These are phyloP conservation scores for Boletus sp. DNA, from an alignment of 768 basidiomycete species.

Conservation along the genomic window DNA sequence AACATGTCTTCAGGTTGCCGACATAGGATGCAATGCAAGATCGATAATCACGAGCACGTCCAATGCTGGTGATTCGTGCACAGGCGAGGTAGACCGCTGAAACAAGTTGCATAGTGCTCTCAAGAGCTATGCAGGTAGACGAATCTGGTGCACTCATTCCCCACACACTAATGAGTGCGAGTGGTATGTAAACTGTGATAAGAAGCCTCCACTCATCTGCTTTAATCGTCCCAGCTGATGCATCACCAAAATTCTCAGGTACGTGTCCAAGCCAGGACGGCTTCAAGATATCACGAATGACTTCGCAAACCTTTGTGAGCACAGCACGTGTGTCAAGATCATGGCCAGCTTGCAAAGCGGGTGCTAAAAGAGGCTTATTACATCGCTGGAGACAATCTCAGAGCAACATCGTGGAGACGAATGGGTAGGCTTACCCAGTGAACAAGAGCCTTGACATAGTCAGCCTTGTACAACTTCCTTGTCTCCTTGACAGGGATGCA, in stretches of 20 bases:
- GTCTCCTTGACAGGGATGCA: neutral
- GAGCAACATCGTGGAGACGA: neutral
- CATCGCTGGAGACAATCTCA: neutral
- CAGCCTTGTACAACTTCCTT: neutral
- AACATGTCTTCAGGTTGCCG: slow-evolving; percentile 10
- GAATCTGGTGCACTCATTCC: neutral
- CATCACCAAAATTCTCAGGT: slow-evolving; percentile 23
- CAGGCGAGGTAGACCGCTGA: slow-evolving; percentile 24
- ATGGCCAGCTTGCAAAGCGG: neutral
- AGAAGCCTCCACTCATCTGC: slow-evolving; percentile 37
- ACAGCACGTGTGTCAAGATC: too few relatives aligned
- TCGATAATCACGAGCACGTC: slow-evolving; percentile 8
- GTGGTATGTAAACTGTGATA: slow-evolving; percentile 28
- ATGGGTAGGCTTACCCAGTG: slow-evolving; percentile 5
- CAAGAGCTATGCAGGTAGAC: slow-evolving; percentile 5
- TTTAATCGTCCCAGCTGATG: slow-evolving; percentile 33
- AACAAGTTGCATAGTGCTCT: too few relatives aligned
- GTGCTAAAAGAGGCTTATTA: neutral
- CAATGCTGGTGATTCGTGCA: slow-evolving; percentile 4
- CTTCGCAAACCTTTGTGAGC: neutral
- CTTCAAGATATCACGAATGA: neutral
- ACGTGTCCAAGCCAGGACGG: slow-evolving; percentile 14
- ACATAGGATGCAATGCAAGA: slow-evolving; percentile 19
- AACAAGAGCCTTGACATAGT: slow-evolving; percentile 5
- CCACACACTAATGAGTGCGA: slow-evolving; percentile 39